A percentile compares a stretch with the other conserved stretches of the same genome.
Conservation (phyloP, 108 stramenopile genomes). For the Pseudonitzschia multiseries region DNA sequence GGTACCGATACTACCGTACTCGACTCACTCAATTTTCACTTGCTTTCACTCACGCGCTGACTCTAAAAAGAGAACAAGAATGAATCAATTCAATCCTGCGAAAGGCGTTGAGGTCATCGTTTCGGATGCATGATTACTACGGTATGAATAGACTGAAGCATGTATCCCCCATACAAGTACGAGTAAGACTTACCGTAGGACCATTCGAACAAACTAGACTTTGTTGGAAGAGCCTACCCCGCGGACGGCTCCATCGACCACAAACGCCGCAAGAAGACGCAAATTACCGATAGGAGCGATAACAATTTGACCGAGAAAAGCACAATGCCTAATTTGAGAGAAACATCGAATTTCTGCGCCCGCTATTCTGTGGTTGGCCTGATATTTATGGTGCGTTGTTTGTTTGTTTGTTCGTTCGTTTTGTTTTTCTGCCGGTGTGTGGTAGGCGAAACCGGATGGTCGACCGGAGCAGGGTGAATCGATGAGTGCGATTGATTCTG, state of each 20-base stretch:
- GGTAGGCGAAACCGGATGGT: background rate
- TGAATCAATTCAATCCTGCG: no score
- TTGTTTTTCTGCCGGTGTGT: no score
- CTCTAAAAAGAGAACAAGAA: no score
- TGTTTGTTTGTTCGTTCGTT: no score
- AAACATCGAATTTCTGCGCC: conserved; percentile 16
- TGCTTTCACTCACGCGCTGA: no score
- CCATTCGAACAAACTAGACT: no score
- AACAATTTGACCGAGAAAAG: background rate
- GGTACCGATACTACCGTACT: background rate
- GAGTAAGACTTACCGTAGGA: no score
- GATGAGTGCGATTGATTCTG: background rate
- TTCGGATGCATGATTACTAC: no score
- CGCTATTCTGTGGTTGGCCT: conserved; percentile 18
- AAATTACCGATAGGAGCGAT: background rate
- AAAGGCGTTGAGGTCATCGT: background rate
- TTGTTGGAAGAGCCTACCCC: no score
- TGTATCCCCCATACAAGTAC: no score
- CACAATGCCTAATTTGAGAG: conserved; percentile 8
- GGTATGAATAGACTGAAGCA: no score
- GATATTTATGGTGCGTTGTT: conserved; percentile 18
- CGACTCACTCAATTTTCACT: no score
- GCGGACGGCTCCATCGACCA: background rate
- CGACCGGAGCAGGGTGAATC: background rate
- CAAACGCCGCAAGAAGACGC: background rate